Evolutionary conservation across 2,329 filamentous ascomycete genomes (phyloP).

Genomic region (Trichoderma koningiopsis): DNA sequence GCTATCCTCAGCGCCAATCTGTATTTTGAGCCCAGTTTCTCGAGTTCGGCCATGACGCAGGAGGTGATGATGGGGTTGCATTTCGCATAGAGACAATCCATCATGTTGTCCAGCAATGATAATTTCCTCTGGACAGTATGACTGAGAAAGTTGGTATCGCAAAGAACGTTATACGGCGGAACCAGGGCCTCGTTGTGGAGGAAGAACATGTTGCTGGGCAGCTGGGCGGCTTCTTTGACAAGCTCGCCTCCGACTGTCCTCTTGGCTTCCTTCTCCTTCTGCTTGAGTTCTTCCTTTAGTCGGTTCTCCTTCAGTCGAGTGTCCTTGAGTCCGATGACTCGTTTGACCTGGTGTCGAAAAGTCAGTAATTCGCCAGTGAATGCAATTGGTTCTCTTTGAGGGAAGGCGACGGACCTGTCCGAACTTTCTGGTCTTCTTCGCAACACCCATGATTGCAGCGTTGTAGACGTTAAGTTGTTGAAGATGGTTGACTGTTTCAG

Average conservation of each 20-base stretch:
- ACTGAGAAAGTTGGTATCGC: slow-evolving; percentile 89
- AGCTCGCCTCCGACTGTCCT: slow-evolving; percentile 61
- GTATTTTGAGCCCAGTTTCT: slow-evolving; percentile 89
- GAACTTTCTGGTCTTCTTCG: slow-evolving; percentile 92
- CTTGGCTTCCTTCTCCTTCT: slow-evolving; percentile 60
- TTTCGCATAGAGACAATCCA: slow-evolving; percentile 92
- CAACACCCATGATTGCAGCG: slow-evolving; percentile 69
- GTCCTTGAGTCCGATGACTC: slow-evolving; percentile 80
- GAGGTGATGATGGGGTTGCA: slow-evolving; percentile 83
- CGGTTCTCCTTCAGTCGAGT: slow-evolving; percentile 80
- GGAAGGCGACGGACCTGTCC: slow-evolving; percentile 55
- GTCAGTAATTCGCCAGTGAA: slow-evolving; percentile 25
- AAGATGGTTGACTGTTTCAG: slow-evolving; percentile 11
- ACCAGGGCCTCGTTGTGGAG: slow-evolving; percentile 83
- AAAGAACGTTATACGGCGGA: slow-evolving; percentile 65
- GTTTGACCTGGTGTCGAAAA: slow-evolving; percentile 62
- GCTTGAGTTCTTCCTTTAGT: slow-evolving; percentile 61
- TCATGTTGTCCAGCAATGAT: slow-evolving; percentile 82
- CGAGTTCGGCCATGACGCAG: slow-evolving; percentile 79
- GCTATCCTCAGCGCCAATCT: slow-evolving; percentile 83
- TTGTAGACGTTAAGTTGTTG: neutral
- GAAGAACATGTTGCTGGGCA: slow-evolving; percentile 84
- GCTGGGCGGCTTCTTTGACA: slow-evolving; percentile 78
- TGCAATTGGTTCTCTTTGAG: slow-evolving; percentile 36
- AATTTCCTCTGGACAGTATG: slow-evolving; percentile 92